Percentiles rank a stretch among this genome's conserved stretches.
Evolutionary conservation across 179 eudicot genomes (phyloP).

Genomic region (Beta lomatogona): DNA sequence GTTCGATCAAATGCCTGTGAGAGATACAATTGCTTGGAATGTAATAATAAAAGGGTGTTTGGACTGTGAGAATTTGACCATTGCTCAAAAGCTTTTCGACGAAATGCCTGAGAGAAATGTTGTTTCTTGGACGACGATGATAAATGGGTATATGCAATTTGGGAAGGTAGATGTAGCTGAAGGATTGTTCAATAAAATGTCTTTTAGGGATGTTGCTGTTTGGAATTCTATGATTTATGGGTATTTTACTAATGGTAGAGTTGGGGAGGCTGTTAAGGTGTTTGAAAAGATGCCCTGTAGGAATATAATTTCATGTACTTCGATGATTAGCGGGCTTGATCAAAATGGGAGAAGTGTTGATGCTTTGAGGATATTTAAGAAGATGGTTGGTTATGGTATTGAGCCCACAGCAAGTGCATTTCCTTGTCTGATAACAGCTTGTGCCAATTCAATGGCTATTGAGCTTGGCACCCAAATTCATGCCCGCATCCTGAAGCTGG

Average conservation of each 20-base stretch:
- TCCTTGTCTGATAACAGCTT: slow-evolving; percentile 60
- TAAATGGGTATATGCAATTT: slow-evolving; percentile 56
- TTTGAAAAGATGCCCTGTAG: slow-evolving; percentile 61
- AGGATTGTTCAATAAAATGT: slow-evolving; percentile 61
- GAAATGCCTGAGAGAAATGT: slow-evolving; percentile 70
- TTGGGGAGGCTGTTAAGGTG: slow-evolving; percentile 52
- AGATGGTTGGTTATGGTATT: slow-evolving; percentile 51
- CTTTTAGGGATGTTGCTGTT: slow-evolving; percentile 57
- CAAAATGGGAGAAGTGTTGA: slow-evolving; percentile 64
- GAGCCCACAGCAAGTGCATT: slow-evolving; percentile 47
- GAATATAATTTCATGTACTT: slow-evolving; percentile 81
- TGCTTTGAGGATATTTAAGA: slow-evolving; percentile 47
- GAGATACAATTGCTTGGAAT: slow-evolving; percentile 68
- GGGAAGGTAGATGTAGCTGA: slow-evolving; percentile 60
- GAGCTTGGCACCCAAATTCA: slow-evolving; percentile 61
- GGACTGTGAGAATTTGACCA: slow-evolving; percentile 49
- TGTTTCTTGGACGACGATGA: slow-evolving; percentile 81
- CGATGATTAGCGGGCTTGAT: slow-evolving; percentile 81
- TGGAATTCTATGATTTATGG: slow-evolving; percentile 88
- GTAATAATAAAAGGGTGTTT: slow-evolving; percentile 74
- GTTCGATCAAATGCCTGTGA: slow-evolving; percentile 65
- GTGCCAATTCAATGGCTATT: slow-evolving; percentile 46
- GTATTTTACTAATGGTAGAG: slow-evolving; percentile 55
- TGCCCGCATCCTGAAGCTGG: slow-evolving; percentile 50
- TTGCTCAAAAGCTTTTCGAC: slow-evolving; percentile 54